These are phyloP conservation scores for Penicillium sp. DNA, from an alignment of 2,329 filamentous ascomycete genomes.

Conservation along the genomic window DNA sequence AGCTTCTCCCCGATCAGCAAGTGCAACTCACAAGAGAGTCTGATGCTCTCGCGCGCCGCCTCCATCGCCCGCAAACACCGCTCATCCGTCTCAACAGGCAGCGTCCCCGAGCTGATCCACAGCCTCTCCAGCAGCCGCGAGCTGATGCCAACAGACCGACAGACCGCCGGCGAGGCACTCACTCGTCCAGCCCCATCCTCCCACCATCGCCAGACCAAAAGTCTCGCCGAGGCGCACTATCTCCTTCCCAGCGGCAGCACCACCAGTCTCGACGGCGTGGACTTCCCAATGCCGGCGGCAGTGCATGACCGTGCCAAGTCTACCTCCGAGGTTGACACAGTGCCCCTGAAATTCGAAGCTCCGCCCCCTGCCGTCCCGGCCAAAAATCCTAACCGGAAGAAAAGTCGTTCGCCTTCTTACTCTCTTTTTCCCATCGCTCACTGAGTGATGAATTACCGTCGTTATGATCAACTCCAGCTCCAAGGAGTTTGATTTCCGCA, in stretches of 20 bases:
- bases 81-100: constrained; percentile 46
- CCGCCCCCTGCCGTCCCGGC: constrained; percentile 25
- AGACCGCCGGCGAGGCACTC: constrained; percentile 22
- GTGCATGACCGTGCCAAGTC: constrained; percentile 39
- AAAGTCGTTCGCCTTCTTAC: constrained; percentile 42
- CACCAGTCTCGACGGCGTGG: constrained; percentile 28
- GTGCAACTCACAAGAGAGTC: constrained; percentile 56
- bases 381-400: constrained; percentile 32
- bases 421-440: constrained; percentile 40
- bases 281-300: constrained; percentile 19
- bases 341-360: constrained; percentile 20
- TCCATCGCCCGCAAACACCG: constrained; percentile 47
- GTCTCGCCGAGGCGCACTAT: constrained; percentile 34
- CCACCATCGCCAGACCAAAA: constrained; percentile 38
- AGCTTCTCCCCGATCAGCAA: constrained; percentile 54
- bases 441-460: not conserved
- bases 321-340: constrained; percentile 32
- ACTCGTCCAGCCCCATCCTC: constrained; percentile 26
- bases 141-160: constrained; percentile 27
- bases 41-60: constrained; percentile 50
- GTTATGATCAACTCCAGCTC: constrained; percentile 5
- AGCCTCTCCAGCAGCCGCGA: constrained; percentile 43
- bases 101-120: constrained; percentile 45
- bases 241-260: constrained; percentile 29
- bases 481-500: constrained; percentile 10